phyloP scores from a whole-genome alignment of 352 stramenopile species.

The Elongisporangium undulatum region DNA sequence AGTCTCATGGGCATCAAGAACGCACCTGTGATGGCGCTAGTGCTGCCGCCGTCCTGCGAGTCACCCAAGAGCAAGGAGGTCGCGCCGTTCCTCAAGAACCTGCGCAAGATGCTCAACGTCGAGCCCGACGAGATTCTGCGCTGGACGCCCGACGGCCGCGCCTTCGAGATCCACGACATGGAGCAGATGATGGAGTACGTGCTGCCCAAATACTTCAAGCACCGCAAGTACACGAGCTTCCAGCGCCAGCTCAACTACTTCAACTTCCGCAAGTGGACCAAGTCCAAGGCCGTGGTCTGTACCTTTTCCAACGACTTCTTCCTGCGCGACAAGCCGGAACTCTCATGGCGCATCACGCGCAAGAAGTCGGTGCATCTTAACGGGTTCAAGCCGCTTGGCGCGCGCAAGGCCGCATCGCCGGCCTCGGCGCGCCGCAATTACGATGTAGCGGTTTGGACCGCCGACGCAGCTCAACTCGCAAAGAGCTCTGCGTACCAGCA shows the following conservation, averaged over 20 bases:
- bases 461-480: not conserved
- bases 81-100: constrained; percentile 1
- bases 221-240: constrained; percentile 91
- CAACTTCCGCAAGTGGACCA: constrained; percentile 85
- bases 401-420: constrained; percentile 3
- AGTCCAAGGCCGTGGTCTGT: constrained; percentile 67
- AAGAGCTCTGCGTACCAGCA: constrained; percentile 5
- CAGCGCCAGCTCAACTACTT: constrained; percentile 94
- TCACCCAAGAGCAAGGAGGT: not conserved
- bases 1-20: not conserved
- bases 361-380: constrained; percentile 44
- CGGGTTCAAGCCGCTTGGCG: constrained; percentile 6
- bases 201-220: constrained; percentile 92
- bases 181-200: constrained; percentile 37
- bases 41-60: not conserved
- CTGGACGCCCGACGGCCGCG: constrained; percentile 12
- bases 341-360: constrained; percentile 55
- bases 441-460: constrained; percentile 5
- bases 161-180: constrained; percentile 76
- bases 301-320: constrained; percentile 76
- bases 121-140: constrained; percentile 31
- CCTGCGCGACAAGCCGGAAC: constrained; percentile 47
- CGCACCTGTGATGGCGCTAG: not conserved
- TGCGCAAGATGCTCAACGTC: constrained; percentile 10
- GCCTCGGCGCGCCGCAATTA: not conserved